A percentile compares a stretch with the other conserved stretches of the same genome.
Conservation (phyloP, 257 asterid species). For the Rauvolfia tetraphylla region DNA sequence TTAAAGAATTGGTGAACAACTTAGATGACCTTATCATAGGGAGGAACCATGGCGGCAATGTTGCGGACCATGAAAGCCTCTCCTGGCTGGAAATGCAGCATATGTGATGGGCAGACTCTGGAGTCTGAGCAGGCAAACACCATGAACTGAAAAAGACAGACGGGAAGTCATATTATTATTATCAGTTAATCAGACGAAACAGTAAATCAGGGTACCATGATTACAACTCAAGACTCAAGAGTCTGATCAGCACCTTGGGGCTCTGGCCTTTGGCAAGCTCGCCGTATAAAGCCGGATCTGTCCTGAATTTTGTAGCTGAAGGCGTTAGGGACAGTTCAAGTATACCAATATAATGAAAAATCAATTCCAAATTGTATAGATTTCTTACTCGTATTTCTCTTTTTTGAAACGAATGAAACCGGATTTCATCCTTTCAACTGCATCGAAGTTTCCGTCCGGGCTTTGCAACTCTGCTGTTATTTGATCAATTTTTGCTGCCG, state of each 20-base stretch:
- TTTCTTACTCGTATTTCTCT: conserved; percentile 81
- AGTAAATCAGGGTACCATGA: no score
- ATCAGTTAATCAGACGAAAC: no score
- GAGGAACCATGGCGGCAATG: conserved; percentile 90
- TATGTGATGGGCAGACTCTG: conserved; percentile 90
- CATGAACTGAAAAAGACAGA: conserved; percentile 55
- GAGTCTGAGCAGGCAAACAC: conserved; percentile 91
- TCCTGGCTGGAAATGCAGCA: conserved; percentile 76
- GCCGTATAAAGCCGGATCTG: conserved; percentile 53
- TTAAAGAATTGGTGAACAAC: not conserved
- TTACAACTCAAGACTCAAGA: no score
- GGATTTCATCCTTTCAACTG: conserved; percentile 62
- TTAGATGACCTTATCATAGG: conserved; percentile 61
- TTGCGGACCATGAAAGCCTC: conserved; percentile 84
- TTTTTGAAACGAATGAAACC: conserved; percentile 78
- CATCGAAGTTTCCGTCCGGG: conserved; percentile 35
- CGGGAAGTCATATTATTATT: not conserved
- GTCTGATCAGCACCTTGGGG: conserved; percentile 74
- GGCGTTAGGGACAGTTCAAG: not conserved
- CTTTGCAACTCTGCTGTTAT: conserved; percentile 67
- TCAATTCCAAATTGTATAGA: not conserved
- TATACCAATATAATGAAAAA: not conserved
- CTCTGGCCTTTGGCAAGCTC: conserved; percentile 92
- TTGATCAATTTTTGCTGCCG: conserved; percentile 63
- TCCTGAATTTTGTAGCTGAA: conserved; percentile 34